Conservation (phyloP, 306 rosid genomes). For the Potentilla sterilis region DNA sequence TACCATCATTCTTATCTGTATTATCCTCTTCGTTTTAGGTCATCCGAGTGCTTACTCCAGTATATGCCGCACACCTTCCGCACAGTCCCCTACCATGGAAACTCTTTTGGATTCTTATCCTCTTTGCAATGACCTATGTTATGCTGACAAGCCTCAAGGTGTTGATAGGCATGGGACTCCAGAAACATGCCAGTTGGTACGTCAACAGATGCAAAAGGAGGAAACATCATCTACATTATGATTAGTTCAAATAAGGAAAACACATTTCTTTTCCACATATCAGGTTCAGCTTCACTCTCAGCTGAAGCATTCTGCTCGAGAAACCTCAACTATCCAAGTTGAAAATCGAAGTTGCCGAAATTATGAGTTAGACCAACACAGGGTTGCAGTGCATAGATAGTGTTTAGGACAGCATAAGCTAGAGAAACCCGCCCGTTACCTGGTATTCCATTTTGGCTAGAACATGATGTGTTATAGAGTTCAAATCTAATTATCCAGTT, state of each 20-base stretch:
- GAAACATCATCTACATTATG: slow-evolving; percentile 77
- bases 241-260: slow-evolving; percentile 35
- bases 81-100: slow-evolving; percentile 72
- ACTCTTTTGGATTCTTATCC: slow-evolving; percentile 58
- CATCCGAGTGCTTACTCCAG: slow-evolving; percentile 91
- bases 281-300: slow-evolving; percentile 21
- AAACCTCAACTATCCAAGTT: not conserved
- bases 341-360: slow-evolving; percentile 1
- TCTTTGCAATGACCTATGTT: slow-evolving; percentile 58
- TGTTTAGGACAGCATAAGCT: slow-evolving; percentile 18
- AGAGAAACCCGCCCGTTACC: not conserved
- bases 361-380: not conserved
- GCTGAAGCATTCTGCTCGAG: slow-evolving; percentile 11
- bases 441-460: slow-evolving; percentile 10
- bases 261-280: slow-evolving; percentile 4
- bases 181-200: slow-evolving; percentile 83
- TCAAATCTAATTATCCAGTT: slow-evolving; percentile 41
- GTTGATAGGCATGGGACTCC: slow-evolving; percentile 74
- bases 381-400: slow-evolving; percentile 10
- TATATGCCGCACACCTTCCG: slow-evolving; percentile 76
- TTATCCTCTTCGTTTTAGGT: slow-evolving; percentile 45
- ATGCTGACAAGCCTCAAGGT: slow-evolving; percentile 96
- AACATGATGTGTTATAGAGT: slow-evolving; percentile 19
- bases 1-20: not conserved
- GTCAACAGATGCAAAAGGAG: slow-evolving; percentile 70